A percentile compares a stretch with the other conserved stretches of the same genome.
Evolutionary conservation across 495 filamentous ascomycete species (phyloP).

Genomic region (Mytilinidion resinicola): DNA sequence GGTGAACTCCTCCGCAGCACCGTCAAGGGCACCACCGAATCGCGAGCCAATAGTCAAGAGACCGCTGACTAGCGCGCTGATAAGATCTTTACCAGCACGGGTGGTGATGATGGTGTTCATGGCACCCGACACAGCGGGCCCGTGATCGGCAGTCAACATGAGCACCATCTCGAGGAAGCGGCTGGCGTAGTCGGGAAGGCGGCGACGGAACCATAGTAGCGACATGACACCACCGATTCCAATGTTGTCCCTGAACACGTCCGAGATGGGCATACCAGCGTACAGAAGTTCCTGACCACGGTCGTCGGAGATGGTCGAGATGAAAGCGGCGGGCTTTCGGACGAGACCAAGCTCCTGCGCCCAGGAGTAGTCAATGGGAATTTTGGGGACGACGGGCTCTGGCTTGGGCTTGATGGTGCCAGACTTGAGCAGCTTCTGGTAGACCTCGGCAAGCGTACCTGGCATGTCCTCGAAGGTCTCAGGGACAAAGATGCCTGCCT

Average conservation of each 20-base stretch:
- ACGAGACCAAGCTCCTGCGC: conserved; percentile 98
- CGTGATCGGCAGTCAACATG: conserved; percentile 99
- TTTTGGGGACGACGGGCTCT: conserved; percentile 94
- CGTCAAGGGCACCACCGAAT: conserved; percentile 97
- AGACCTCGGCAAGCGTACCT: conserved; percentile 63
- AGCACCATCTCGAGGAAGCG: conserved; percentile 99
- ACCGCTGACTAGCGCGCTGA: conserved; percentile 89
- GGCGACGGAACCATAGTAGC: conserved; percentile 97
- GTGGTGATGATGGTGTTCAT: conserved; percentile 99
- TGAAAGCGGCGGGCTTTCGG: conserved; percentile 99
- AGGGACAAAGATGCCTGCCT: conserved; percentile 90
- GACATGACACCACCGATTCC: conserved; percentile 99
- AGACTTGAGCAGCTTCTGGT: conserved; percentile 73
- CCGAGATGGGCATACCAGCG: conserved; percentile 97
- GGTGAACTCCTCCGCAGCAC: conserved; percentile 96
- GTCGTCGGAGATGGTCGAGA: conserved; percentile 99
- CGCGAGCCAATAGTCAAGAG: conserved; percentile 96
- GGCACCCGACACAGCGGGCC: conserved; percentile 95
- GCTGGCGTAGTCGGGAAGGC: conserved; percentile 90
- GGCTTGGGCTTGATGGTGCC: conserved; percentile 77
- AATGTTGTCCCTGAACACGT: conserved; percentile 98
- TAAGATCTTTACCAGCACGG: conserved; percentile 96
- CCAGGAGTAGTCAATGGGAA: conserved; percentile 99
- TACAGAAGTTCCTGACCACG: conserved; percentile 99
- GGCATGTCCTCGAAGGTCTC: conserved; percentile 97